Evolutionary conservation across 441 rosid species (phyloP), one percentile per base, ranked within the genome.

Genomic region (Hypseocharis bilobata): DNA sequence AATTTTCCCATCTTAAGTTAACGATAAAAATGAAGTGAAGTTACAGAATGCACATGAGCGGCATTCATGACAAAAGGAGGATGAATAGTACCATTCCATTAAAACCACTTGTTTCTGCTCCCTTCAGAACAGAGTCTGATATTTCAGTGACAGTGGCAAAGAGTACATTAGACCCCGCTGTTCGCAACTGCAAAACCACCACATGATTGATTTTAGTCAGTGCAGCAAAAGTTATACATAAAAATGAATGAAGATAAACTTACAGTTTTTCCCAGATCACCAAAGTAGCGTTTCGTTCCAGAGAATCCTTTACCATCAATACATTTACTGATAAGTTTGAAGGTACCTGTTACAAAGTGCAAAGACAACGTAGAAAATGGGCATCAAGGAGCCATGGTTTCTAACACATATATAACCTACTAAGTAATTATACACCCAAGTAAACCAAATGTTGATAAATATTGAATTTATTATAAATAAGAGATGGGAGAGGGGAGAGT

Each of bases 71-170:
- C 13, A 60, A 40, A 60, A 72, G 7, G 38, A 71, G 7, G 54
- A 72, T 60, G 68, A 69, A 45, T 59, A 42, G 66, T 84, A 92
- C 96, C 96, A 92, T 77, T 78, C 97, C 98, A 84, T 92, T 86
- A 77, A 92, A 87, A 79, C 98, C 98, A 65, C 81, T 87, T 74
- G 88, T 78, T 78, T 92, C 97, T 60, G 98, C 97, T 72, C 96
- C 96, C 76, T 74, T 87, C 63, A 92, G 80, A 69, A 92, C 78
- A 61, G 92, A 84, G 82, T 92, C 97, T 60, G 98, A 87, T 81
- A 92, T 74, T 85, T 92, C 96, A 76, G 97, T 88, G 70, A 88
- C 86, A 51, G 91, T 90, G 62, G 81, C 96, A 75, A 88, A 90
- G 29, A 88, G 70, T 60, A 90, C 86, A 80, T 92, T 90, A 62